Base-by-base conservation (phyloP, 2,329 filamentous ascomycete genomes). In the Colletotrichum eremochloae region DNA sequence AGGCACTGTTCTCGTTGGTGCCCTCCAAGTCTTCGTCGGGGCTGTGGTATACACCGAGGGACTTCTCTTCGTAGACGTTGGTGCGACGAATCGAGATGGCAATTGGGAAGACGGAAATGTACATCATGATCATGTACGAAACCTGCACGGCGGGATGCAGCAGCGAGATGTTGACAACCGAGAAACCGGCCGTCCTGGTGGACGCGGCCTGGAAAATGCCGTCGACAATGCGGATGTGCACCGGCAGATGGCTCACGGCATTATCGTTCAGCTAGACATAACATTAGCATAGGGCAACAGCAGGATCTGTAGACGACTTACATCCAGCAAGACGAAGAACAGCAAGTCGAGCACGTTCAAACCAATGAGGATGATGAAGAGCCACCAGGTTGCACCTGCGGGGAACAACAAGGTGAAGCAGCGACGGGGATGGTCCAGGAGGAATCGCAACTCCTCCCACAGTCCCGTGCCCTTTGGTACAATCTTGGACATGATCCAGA, bases 101-200 rank as follows among this genome's bases (percentile, higher is more conserved):
- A 76, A 98, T 97, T 6, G 96, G 96, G 77, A 97, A 97, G 72
- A 98, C 94, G 70, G 95, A 97, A 74, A 98, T 97, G 82, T 98
- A 98, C 96, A 98, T 98, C 96, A 98, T 98, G 81, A 98, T 92
- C 82, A 98, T 86, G 83, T 98, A 98, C 33, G 95, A 94, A 18
- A 97, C 94, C 78, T 97, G 95, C 70, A 98, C 94, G 3, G 93
- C 96, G 1, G 96, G 95, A 76, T 98, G 95, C 2, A 99, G 85
- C 0, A 88, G 84, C 1, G 93, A 85, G 50, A 98, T 84, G 79
- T 92, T 94, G 76, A 98, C 89, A 40, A 93, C 93, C 1, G 93
- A 88, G 78, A 98, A 97, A 0, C 96, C 96, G 4, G 96, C 96
- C 0, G 96, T 98, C 79, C 96, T 88, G 1, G 96, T 98, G 6